A percentile compares a stretch with the other conserved stretches of the same genome.
phyloP scores from a whole-genome alignment of 352 stramenopile species.

The Phytopythium litorale region DNA sequence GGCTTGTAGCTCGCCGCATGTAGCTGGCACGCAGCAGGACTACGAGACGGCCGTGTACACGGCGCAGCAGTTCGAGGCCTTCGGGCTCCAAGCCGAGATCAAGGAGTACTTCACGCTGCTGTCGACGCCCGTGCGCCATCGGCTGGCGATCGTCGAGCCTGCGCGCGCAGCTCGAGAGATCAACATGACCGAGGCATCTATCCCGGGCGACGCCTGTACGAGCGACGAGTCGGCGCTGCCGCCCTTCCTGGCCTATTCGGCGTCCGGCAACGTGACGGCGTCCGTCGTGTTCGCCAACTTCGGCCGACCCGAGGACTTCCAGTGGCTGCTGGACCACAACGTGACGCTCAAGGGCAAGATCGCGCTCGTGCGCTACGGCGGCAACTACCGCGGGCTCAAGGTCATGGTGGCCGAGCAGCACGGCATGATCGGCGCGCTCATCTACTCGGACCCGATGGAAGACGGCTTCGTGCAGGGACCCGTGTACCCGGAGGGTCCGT shows the following conservation, averaged over 20 bases:
- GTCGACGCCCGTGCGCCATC: slow-evolving; percentile 44
- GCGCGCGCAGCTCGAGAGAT: slow-evolving; percentile 19
- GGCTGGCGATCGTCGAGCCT: slow-evolving; percentile 26
- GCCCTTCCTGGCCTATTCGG: slow-evolving; percentile 77
- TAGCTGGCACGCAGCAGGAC: slow-evolving; percentile 20
- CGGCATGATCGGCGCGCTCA: slow-evolving; percentile 52
- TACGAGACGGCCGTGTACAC: slow-evolving; percentile 33
- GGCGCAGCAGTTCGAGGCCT: slow-evolving; percentile 20
- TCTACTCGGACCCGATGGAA: slow-evolving; percentile 73
- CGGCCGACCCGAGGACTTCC: slow-evolving; percentile 65
- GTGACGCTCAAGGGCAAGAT: slow-evolving; percentile 77
- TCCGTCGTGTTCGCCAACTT: slow-evolving; percentile 86
- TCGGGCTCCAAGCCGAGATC: slow-evolving; percentile 49
- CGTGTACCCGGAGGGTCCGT: slow-evolving; percentile 63
- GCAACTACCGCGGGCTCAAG: slow-evolving; percentile 49
- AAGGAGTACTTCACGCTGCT: slow-evolving; percentile 58
- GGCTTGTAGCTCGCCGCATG: slow-evolving; percentile 26
- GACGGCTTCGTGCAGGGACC: slow-evolving; percentile 54
- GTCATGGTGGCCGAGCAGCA: slow-evolving; percentile 58
- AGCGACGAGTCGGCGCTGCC: slow-evolving; percentile 41
- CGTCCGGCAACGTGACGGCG: slow-evolving; percentile 54
- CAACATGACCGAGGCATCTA: slow-evolving; percentile 42
- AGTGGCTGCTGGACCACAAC: slow-evolving; percentile 42
- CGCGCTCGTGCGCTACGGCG: slow-evolving; percentile 79
- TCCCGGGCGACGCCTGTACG: slow-evolving; percentile 58